Evolutionary conservation across 768 basidiomycete species (phyloP), one percentile per base, ranked within the genome.

Genomic region (Phanerodontia chrysosporium): DNA sequence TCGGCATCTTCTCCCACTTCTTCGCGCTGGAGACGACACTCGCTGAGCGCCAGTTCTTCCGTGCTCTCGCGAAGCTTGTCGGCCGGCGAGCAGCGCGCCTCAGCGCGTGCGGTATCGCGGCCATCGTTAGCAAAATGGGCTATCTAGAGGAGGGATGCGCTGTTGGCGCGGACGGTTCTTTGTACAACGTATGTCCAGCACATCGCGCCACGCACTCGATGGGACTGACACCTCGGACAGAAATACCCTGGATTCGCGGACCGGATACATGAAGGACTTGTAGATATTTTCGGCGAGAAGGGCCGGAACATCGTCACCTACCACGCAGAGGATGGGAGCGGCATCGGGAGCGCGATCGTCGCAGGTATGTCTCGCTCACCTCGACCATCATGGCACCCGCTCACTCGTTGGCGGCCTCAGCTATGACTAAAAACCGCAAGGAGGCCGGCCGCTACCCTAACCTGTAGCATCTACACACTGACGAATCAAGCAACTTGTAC

Each of bases 241-340:
- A 97, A 98, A 92, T 98, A 98, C 74, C 97, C 97, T 30, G 85
- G 89, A 39, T 99, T 98, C 69, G 83, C 95, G 36, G 92, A 98
- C 64, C 80, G 94, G 59, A 86, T 98, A 58, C 93, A 97, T 65
- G 87, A 95, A 70, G 97, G 95, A 14, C 74, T 99, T 59, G 81
- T 88, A 44, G 97, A 98, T 69, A 87, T 99, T 61, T 97, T 98
- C 69, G 97, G 97, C 13, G 95, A 97, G 64, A 93, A 92, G 78
- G 97, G 95, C 69, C 83, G 82, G 65, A 87, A 85, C 62, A 89
- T 93, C 64, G 69, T 83, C 14, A 93, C 91, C 0, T 80, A 89
- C 70, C 91, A 90, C 67, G 93, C 93, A 13, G 92, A 92, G 71
- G 92, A 93, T 69, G 90, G 92, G 51, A 92, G 90, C 63, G 96